Base-by-base conservation (phyloP, 129 eudicot genomes). In the Escallonia herrerae region DNA sequence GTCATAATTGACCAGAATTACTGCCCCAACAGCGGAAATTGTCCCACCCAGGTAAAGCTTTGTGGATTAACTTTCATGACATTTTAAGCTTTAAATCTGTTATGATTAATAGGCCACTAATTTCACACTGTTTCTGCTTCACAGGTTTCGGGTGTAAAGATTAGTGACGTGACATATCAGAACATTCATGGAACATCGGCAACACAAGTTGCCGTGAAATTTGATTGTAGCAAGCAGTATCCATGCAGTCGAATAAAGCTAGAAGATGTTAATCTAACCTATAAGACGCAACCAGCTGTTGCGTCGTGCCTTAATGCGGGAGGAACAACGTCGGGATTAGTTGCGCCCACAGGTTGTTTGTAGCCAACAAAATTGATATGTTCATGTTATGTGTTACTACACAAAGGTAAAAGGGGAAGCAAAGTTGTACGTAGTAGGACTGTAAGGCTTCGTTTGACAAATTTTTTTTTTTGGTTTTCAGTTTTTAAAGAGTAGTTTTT, bases 151-250 rank as follows among this genome's bases (percentile, higher is more conserved):
- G 72, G 63, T 10, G 54, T 55, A 46, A 67, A 58, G 47, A 82
- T 85, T 51, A 79, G 81, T 40, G 80, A 79, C 2, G 77, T 85
- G 43, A 82, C 65, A 37, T 85, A 81, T 54, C 63, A 70, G 63
- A 75, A 85, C 33, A 77, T 85, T n/a, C 81, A 70, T 3, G 87
- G 91, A 55, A 68, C 87, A 52, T 85, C 91, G 0, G 87, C 91
- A 2, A 79, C 91, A 2, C 56, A 76, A 61, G 80, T 85, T 4
- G 91, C 87, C 2, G 73, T 85, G 72, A 79, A 63, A 67, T 67
- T 85, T 6, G 83, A 73, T 37, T 85, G 91, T 53, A 85, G 91
- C 52, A 69, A 79, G 49, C 57, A 41, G 37, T 15, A 81, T 62
- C 91, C 85, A 2, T 85, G 91, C 59, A 40, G 68, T 44, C 80